phyloP scores from a whole-genome alignment of 768 basidiomycete species.

The Pisolithus tinctorius region DNA sequence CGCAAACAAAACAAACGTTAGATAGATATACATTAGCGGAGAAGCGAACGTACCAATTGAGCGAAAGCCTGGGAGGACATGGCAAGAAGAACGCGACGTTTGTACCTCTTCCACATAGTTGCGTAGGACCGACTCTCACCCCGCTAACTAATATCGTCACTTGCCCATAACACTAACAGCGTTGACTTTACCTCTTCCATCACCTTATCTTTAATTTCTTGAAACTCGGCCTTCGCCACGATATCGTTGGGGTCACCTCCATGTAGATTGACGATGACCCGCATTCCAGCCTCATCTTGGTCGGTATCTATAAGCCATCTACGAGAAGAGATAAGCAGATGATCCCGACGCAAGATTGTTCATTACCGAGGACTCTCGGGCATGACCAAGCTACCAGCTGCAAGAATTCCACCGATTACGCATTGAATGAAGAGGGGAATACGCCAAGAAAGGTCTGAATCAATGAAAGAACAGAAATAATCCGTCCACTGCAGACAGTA shows the following conservation, averaged over 20 bases:
- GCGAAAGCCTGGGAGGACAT: slow-evolving; percentile 97
- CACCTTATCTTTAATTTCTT: slow-evolving; percentile 82
- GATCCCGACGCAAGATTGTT: background rate
- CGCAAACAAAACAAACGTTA: slow-evolving; percentile 2
- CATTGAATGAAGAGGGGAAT: slow-evolving; percentile 86
- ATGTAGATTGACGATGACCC: slow-evolving; percentile 82
- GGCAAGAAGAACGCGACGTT: slow-evolving; percentile 81
- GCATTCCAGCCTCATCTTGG: slow-evolving; percentile 76
- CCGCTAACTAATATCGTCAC: slow-evolving; percentile 40
- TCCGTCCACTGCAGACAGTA: slow-evolving; percentile 67
- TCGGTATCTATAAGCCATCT: slow-evolving; percentile 91
- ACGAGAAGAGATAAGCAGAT: slow-evolving; percentile 5
- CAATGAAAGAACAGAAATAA: slow-evolving; percentile 87
- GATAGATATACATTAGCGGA: background rate
- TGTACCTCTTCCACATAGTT: slow-evolving; percentile 84
- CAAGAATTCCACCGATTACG: slow-evolving; percentile 75
- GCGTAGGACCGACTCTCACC: slow-evolving; percentile 72
- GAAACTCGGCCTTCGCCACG: slow-evolving; percentile 74
- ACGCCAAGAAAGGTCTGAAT: slow-evolving; percentile 86
- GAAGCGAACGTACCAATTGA: slow-evolving; percentile 60
- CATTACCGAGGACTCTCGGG: slow-evolving; percentile 84
- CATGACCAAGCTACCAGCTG: slow-evolving; percentile 71
- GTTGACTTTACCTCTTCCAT: slow-evolving; percentile 49
- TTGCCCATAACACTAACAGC: background rate
- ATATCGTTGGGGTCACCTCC: slow-evolving; percentile 69